Conservation (phyloP, 345 rosid genomes). For the Clausena lansium region DNA sequence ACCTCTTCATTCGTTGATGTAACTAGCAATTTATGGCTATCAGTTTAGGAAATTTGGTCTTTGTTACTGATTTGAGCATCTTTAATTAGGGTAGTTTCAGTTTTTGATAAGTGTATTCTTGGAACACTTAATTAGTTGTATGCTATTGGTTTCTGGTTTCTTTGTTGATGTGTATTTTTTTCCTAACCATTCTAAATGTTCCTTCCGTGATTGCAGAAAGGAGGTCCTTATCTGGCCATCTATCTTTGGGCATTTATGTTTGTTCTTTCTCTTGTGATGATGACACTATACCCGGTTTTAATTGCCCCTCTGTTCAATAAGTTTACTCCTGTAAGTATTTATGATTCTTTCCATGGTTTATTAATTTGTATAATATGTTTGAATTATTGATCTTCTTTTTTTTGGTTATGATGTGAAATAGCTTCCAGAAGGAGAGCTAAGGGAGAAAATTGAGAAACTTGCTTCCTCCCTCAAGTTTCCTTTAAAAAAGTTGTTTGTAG, state of each 20-base stretch:
- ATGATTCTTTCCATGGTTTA: background rate
- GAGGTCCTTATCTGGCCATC: slow-evolving; percentile 98
- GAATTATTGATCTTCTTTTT: slow-evolving; percentile 18
- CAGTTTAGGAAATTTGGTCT: background rate
- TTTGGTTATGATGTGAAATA: slow-evolving; percentile 29
- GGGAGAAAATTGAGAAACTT: slow-evolving; percentile 80
- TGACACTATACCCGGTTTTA: slow-evolving; percentile 87
- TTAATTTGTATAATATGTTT: background rate
- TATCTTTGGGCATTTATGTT: slow-evolving; percentile 99
- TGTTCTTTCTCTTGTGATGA: slow-evolving; percentile 90
- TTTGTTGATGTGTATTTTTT: background rate
- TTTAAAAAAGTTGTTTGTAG: slow-evolving; percentile 89
- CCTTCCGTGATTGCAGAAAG: slow-evolving; percentile 62
- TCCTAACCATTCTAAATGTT: slow-evolving; percentile 10
- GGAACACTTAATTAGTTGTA: background rate
- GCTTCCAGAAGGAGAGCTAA: slow-evolving; percentile 94
- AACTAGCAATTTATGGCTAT: background rate
- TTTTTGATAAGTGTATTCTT: background rate
- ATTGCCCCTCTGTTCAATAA: slow-evolving; percentile 98
- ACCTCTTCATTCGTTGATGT: slow-evolving; percentile 7
- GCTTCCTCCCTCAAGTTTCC: slow-evolving; percentile 90
- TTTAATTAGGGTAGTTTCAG: background rate
- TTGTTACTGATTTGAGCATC: background rate
- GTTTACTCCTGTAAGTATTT: slow-evolving; percentile 85
- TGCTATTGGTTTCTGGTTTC: background rate